A percentile compares a stretch with the other conserved stretches of the same genome.
These are phyloP conservation scores for Purpureocillium lavendulum DNA, from an alignment of 2,329 filamentous ascomycete genomes.

Conservation along the genomic window DNA sequence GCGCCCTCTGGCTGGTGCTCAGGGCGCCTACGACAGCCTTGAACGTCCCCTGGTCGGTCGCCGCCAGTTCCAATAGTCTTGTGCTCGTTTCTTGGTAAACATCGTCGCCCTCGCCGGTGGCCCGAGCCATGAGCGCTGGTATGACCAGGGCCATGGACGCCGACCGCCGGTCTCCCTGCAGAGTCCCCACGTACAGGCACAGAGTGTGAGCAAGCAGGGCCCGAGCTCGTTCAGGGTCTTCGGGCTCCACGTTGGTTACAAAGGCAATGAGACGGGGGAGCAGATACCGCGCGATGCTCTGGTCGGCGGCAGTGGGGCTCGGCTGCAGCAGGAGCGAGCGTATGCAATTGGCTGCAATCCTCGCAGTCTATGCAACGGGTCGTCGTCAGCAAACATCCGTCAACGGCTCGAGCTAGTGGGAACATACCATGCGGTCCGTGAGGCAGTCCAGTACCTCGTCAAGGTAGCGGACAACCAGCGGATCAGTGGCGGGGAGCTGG, in stretches of 20 bases:
- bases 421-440: slow-evolving; percentile 59
- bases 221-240: slow-evolving; percentile 73
- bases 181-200: slow-evolving; percentile 55
- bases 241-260: slow-evolving; percentile 57
- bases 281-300: slow-evolving; percentile 66
- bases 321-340: slow-evolving; percentile 70
- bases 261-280: slow-evolving; percentile 71
- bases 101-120: slow-evolving; percentile 51
- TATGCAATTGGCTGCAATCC: slow-evolving; percentile 83
- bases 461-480: slow-evolving; percentile 65
- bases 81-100: slow-evolving; percentile 66
- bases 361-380: slow-evolving; percentile 53
- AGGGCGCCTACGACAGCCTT: slow-evolving; percentile 64
- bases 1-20: slow-evolving; percentile 58
- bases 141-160: slow-evolving; percentile 69
- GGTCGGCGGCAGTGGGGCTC: slow-evolving; percentile 55
- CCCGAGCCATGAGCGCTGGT: slow-evolving; percentile 67
- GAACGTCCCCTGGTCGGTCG: slow-evolving; percentile 65
- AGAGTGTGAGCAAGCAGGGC: slow-evolving; percentile 65
- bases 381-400: background rate
- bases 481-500: slow-evolving; percentile 65
- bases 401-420: background rate
- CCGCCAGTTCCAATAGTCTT: slow-evolving; percentile 73
- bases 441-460: slow-evolving; percentile 81
- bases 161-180: slow-evolving; percentile 35